A percentile compares a stretch with the other conserved stretches of the same genome.
Evolutionary conservation across 805 yeast genomes (phyloP).

Genomic region (Saccharomycopsis selenospora): DNA sequence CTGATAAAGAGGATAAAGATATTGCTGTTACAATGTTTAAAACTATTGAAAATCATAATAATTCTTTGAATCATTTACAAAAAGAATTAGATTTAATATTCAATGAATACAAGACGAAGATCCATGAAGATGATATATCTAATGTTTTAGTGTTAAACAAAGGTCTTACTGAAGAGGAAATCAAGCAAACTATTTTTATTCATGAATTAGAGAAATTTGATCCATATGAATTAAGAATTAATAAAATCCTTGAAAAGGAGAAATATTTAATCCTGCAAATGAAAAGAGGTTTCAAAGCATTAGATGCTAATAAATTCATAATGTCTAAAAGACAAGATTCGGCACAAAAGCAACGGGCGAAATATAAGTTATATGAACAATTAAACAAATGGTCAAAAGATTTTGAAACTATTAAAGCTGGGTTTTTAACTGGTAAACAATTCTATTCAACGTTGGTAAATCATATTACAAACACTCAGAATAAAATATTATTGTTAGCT

Average conservation of each 20-base stretch:
- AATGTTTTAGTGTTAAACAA: conserved; percentile 62
- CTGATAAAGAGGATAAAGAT: conserved; percentile 18
- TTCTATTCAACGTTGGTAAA: conserved; percentile 49
- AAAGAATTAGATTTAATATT: conserved; percentile 56
- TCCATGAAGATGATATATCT: conserved; percentile 81
- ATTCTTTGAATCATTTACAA: conserved; percentile 54
- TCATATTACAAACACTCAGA: conserved; percentile 23
- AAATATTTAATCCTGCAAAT: conserved; percentile 37
- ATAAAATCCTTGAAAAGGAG: conserved; percentile 62
- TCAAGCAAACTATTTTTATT: conserved; percentile 49
- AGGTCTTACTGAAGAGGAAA: conserved; percentile 49
- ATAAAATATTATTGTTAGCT: conserved; percentile 24
- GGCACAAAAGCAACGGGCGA: conserved; percentile 30
- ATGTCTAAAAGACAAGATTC: conserved; percentile 39
- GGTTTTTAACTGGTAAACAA: conserved; percentile 50
- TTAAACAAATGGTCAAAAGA: conserved; percentile 42
- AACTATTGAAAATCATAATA: conserved; percentile 48
- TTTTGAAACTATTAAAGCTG: conserved; percentile 52
- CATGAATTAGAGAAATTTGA: conserved; percentile 72
- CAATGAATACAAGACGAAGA: conserved; percentile 56
- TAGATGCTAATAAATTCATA: conserved; percentile 42
- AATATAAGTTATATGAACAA: conserved; percentile 30
- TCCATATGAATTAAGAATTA: conserved; percentile 58
- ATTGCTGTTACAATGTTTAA: conserved; percentile 33
- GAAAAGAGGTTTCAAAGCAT: conserved; percentile 36